Base-by-base conservation (phyloP, 306 rosid species). In the Nissolia schottii region DNA sequence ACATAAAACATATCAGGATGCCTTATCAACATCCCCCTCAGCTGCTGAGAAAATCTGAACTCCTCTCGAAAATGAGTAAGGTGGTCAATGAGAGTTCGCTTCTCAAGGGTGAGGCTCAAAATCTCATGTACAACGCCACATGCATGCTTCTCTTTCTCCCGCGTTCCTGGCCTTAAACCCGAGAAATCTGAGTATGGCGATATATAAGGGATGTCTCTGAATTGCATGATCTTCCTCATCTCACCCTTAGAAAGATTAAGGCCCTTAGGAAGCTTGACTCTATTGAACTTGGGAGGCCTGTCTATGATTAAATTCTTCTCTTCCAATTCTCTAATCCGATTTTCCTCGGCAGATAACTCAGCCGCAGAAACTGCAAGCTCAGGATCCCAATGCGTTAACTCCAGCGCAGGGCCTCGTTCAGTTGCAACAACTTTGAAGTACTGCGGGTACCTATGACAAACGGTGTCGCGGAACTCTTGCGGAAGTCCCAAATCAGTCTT, bases 1-100 rank as follows among this genome's bases (percentile, higher is more conserved):
- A 92, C 88, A 54, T 92, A 92, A 75, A 92, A 88, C 95, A 90
- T 83, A 73, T 92, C 96, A 1, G 98, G 98, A 79, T 92, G 98
- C 85, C 98, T 86, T 40, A 89, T 86, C 67, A 92, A 69, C 98
- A 92, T 85, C 11, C 96, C 98, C 61, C 98, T 85, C 69, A 88
- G 20, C 81, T 88, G 95, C 86, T 88, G 98, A 43, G 98, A 92
- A 77, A 92, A 92, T 74, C 90, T 79, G 75, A 90, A 92, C 85
- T 92, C 98, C 79, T 92, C 98, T 14, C 96, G 84, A 66, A 92
- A 92, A 84, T 92, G 98, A 60, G 98, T 92, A 25, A 92, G 82
- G 85, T 89, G 89, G 79, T 92, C 96, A 15, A 92, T 87, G 34
- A 92, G 92, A 16, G 88, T 86, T 70, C 88, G 85, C 71, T 90